These are phyloP conservation scores for Sedum album DNA, from an alignment of 164 flowering plant genomes.

Conservation along the genomic window DNA sequence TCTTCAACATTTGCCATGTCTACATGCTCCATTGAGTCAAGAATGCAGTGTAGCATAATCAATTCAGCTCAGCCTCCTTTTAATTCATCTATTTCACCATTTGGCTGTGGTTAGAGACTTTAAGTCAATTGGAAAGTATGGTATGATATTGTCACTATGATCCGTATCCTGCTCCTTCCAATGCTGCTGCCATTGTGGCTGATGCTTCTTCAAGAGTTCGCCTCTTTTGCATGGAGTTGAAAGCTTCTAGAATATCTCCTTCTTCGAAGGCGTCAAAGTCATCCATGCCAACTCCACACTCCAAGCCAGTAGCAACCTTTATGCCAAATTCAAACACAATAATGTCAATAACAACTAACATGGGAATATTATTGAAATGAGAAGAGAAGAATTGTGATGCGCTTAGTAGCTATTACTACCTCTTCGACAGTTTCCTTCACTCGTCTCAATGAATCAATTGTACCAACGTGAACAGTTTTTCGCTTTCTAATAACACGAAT, in stretches of 20 bases:
- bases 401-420: slow-evolving; percentile 30
- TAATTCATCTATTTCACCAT: neutral
- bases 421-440: slow-evolving; percentile 89
- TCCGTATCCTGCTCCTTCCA: slow-evolving; percentile 42
- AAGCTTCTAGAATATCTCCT: slow-evolving; percentile 72
- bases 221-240: slow-evolving; percentile 56
- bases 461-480: slow-evolving; percentile 49
- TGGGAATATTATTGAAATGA: neutral
- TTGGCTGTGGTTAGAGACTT: neutral
- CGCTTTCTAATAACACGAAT: slow-evolving; percentile 54
- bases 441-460: slow-evolving; percentile 64
- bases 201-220: slow-evolving; percentile 97
- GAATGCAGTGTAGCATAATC: neutral
- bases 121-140: neutral
- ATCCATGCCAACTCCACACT: slow-evolving; percentile 78
- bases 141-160: slow-evolving; percentile 13
- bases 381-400: neutral
- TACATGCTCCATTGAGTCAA: neutral
- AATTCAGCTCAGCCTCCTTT: neutral
- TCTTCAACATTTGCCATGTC: neutral
- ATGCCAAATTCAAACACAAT: neutral
- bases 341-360: neutral
- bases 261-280: slow-evolving; percentile 63
- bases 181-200: slow-evolving; percentile 69
- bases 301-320: slow-evolving; percentile 75